These are phyloP conservation scores for Fusarium camptoceras DNA, from an alignment of 2,329 filamentous ascomycete genomes.

Conservation along the genomic window DNA sequence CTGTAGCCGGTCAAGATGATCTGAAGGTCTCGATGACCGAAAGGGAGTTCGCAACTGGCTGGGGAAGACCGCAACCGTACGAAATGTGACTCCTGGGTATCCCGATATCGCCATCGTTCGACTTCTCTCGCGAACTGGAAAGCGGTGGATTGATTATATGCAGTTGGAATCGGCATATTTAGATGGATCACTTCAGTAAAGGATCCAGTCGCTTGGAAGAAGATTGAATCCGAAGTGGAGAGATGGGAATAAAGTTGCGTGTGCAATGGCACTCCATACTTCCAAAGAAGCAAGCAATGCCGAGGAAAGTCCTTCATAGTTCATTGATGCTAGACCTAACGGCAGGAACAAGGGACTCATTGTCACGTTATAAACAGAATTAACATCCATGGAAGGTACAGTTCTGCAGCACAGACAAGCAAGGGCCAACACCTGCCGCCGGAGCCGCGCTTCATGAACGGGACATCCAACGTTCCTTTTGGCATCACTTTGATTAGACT, in stretches of 20 bases:
- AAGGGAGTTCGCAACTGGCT: slow-evolving; percentile 1
- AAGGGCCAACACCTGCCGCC: slow-evolving; percentile 39
- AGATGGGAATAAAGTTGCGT: background rate
- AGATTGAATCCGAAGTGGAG: slow-evolving; percentile 6
- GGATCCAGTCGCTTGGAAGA: slow-evolving; percentile 3
- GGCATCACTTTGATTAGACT: slow-evolving; percentile 15
- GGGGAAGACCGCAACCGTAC: background rate
- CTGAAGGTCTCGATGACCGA: background rate
- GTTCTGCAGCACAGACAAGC: background rate
- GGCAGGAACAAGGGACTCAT: slow-evolving; percentile 17
- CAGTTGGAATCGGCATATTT: slow-evolving; percentile 21
- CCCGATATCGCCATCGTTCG: slow-evolving; percentile 16
- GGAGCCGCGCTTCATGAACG: slow-evolving; percentile 37
- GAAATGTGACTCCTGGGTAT: slow-evolving; percentile 1
- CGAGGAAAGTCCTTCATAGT: slow-evolving; percentile 27
- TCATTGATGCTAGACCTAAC: background rate
- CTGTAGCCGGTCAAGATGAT: slow-evolving; percentile 2
- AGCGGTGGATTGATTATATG: slow-evolving; percentile 1
- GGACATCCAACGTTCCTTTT: slow-evolving; percentile 5
- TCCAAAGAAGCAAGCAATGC: slow-evolving; percentile 29
- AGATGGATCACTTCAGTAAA: slow-evolving; percentile 20
- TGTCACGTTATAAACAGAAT: slow-evolving; percentile 10
- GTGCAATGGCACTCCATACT: background rate
- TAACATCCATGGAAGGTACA: slow-evolving; percentile 8
- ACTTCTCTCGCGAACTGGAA: slow-evolving; percentile 7